Base-by-base conservation (phyloP, 2,329 filamentous ascomycete species). In the Neofusicoccum sp. region DNA sequence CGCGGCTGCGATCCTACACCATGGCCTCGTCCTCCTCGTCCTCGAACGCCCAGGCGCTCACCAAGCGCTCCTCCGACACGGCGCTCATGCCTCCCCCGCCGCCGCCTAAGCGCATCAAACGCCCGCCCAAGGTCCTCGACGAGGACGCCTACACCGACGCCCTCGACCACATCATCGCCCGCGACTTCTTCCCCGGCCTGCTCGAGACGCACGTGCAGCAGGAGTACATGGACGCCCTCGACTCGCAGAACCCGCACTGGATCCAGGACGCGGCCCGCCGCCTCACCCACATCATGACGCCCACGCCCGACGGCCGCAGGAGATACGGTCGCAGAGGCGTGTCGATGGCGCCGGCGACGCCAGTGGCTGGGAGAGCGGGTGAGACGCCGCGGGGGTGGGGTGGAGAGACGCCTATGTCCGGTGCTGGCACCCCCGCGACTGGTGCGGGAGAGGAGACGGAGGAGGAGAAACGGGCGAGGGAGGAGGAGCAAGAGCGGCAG, bases 121-220 rank as follows among this genome's bases (percentile, higher is more conserved):
- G 95, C 57, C 95, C 95, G 0, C 87, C 88, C 64, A 89, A 89
- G 64, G 87, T 97, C 30, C 84, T 99, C 30, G 91, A 96, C 73
- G 95, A 99, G 80, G 93, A 99, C 67, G 87, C 89, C 58, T 99
- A 99, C 75, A 95, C 91, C 2, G 87, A 92, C 61, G 89, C 90
- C 1, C 82, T 99, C 30, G 96, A 93, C 0, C 89, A 95, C 67
- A 98, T 99, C 71, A 96, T 99, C 64, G 91, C 91, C 8, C 87
- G 95, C 65, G 95, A 99, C 80, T 99, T 96, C 80, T 99, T 98
- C 70, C 95, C 95, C 0, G 95, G 93, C 0, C 82, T 99, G 0
- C 79, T 93, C 4, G 92, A 98, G 73, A 88, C 87, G 12, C 87
- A 96, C 68, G 89, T 88, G 0, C 92, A 97, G 73, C 88, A 92